Evolutionary conservation across 1,139 yeast species (phyloP).

Genomic region (Suhomyces bribrorum): DNA sequence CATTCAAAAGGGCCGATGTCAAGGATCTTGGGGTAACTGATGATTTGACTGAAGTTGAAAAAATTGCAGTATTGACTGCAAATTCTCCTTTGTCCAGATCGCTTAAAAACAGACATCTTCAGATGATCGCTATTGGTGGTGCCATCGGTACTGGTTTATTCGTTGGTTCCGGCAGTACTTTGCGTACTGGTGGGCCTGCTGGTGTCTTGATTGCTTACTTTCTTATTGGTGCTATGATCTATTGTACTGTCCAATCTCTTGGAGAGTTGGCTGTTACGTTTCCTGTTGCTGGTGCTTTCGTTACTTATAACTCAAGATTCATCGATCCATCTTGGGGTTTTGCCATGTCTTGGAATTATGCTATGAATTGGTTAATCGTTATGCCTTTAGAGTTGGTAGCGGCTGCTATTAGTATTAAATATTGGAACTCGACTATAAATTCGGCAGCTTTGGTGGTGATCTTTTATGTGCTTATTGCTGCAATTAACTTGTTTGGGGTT

Average conservation of each 20-base stretch:
- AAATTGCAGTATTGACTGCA: constrained; percentile 64
- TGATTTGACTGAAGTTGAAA: constrained; percentile 64
- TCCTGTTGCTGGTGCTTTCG: constrained; percentile 79
- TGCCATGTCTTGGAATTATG: constrained; percentile 78
- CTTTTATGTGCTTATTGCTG: constrained; percentile 33
- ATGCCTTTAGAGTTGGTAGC: constrained; percentile 77
- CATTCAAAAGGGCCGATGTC: constrained; percentile 56
- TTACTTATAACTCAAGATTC: constrained; percentile 66
- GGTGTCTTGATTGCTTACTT: constrained; percentile 70
- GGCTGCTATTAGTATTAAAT: constrained; percentile 38
- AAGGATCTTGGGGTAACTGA: constrained; percentile 60
- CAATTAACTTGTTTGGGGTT: constrained; percentile 41
- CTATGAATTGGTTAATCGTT: constrained; percentile 75
- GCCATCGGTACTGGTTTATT: constrained; percentile 80
- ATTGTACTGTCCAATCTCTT: constrained; percentile 76
- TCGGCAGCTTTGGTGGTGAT: constrained; percentile 43
- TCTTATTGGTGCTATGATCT: constrained; percentile 67
- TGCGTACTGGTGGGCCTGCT: constrained; percentile 77
- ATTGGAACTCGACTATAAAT: constrained; percentile 33
- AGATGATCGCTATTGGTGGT: constrained; percentile 88
- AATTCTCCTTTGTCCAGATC: constrained; percentile 67
- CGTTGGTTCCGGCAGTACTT: constrained; percentile 72
- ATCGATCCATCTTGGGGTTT: constrained; percentile 79
- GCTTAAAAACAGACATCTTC: constrained; percentile 64
- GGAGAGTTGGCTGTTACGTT: constrained; percentile 81